A percentile compares a stretch with the other conserved stretches of the same genome.
phyloP scores from a whole-genome alignment of 2,329 filamentous ascomycete species.

The Ophiostoma perfectum region DNA sequence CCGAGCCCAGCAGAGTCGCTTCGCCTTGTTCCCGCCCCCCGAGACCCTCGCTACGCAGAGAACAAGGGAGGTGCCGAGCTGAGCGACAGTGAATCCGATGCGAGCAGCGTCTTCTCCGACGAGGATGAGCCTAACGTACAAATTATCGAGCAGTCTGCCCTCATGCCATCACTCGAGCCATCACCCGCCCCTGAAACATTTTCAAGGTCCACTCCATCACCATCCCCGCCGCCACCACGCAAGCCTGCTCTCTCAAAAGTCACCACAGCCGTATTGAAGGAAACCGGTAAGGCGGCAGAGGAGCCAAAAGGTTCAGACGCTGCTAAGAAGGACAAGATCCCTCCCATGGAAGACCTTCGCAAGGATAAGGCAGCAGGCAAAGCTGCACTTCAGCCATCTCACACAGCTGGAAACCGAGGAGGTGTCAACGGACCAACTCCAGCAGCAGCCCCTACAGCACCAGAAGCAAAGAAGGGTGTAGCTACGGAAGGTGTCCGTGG shows the following conservation, averaged over 20 bases:
- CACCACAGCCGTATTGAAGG: neutral
- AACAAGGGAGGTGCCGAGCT: slow-evolving; percentile 28
- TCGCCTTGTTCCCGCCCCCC: slow-evolving; percentile 39
- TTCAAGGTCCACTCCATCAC: slow-evolving; percentile 16
- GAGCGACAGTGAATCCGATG: slow-evolving; percentile 36
- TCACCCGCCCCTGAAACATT: slow-evolving; percentile 30
- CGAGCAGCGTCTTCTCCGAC: slow-evolving; percentile 42
- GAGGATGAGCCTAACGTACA: slow-evolving; percentile 44
- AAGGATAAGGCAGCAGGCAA: neutral
- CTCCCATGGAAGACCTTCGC: neutral
- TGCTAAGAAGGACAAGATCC: neutral
- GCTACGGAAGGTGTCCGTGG: slow-evolving; percentile 11
- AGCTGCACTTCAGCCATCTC: slow-evolving; percentile 43
- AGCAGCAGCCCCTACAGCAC: slow-evolving; percentile 28
- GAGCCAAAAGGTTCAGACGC: neutral
- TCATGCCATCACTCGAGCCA: slow-evolving; percentile 36
- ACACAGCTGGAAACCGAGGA: slow-evolving; percentile 46
- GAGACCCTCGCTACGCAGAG: slow-evolving; percentile 31
- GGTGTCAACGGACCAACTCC: neutral
- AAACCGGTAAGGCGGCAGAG: neutral
- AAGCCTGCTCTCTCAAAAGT: neutral
- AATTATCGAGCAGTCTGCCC: slow-evolving; percentile 42
- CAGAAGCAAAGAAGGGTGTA: slow-evolving; percentile 14
- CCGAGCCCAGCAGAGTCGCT: slow-evolving; percentile 37
- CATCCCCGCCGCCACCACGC: slow-evolving; percentile 25